phyloP scores from a whole-genome alignment of 2,329 filamentous ascomycete genomes.

The Whalleya microplaca region DNA sequence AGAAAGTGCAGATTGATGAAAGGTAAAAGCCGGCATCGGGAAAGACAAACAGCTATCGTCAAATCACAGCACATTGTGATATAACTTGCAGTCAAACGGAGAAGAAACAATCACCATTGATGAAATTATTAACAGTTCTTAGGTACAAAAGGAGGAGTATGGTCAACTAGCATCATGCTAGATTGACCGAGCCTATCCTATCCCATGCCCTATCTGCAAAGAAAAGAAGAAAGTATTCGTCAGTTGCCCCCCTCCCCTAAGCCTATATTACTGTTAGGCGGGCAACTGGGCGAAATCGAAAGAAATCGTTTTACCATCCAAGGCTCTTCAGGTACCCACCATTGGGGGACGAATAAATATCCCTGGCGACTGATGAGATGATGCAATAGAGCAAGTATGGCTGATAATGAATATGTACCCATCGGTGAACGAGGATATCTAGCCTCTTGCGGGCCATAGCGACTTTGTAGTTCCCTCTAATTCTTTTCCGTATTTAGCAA shows the following conservation, averaged over 20 bases:
- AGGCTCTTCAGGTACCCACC: background rate
- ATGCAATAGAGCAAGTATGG: background rate
- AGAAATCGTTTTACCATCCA: background rate
- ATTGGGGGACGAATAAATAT: background rate
- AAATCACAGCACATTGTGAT: background rate
- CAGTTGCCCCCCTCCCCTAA: background rate
- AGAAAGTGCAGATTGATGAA: too few species aligned
- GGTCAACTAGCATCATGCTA: slow-evolving; percentile 28
- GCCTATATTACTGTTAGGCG: background rate
- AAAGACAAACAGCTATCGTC: background rate
- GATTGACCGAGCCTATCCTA: slow-evolving; percentile 33
- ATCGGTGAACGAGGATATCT: background rate
- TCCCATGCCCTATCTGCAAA: slow-evolving; percentile 21
- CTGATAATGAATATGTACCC: background rate
- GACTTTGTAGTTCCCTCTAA: background rate
- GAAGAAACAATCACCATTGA: background rate
- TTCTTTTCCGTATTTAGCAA: background rate
- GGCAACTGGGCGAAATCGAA: background rate
- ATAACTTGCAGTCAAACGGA: background rate
- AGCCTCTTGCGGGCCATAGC: background rate
- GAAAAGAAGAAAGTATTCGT: slow-evolving; percentile 8
- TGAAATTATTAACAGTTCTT: slow-evolving; percentile 3
- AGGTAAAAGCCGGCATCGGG: background rate
- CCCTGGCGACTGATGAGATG: background rate
- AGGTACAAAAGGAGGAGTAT: slow-evolving; percentile 31